Base-by-base conservation (phyloP, 805 yeast species). In the Candida ponderosae region DNA sequence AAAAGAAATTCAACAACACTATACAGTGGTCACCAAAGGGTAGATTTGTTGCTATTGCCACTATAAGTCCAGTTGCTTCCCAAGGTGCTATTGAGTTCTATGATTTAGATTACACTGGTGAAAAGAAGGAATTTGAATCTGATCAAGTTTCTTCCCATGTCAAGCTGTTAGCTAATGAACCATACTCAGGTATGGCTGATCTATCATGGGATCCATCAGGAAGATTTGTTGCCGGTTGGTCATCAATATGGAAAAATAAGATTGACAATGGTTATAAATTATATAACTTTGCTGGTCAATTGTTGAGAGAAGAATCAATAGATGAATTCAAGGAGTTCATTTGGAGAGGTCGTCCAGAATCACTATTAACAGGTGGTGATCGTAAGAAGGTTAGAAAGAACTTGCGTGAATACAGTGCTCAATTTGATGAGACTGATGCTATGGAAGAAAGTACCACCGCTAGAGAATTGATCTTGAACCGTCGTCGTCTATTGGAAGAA, bases 281-380 rank as follows among this genome's bases (percentile, higher is more conserved):
- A 46, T 89, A 71, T 65, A 94, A 88, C 59, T 72, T 85, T 60
- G 80, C 83, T 35, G 99, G 98, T 54, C 71, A 68, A 47, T 48
- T 79, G 46, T 60, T 86, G 42, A 78, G 80, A 49, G 93, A 84
- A 51, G 95, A 89, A 54, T 61, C 72, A 18, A 61, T 85, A 43
- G 93, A 85, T 51, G 83, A 80, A 39, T 87, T 93, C 75, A 84
- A 79, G 65, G 89, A 84, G 44, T 85, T 90, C 54, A 69, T 76
- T 44, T 93, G 99, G 99, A 84, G 99, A 71, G 97, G 97, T 54
- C 81, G 98, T 67, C 98, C 98, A 36, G 76, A 74, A 16, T 72
- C 88, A 2, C 62, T 80, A 46, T 75, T 93, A 56, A 68, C 79
- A 43, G 77, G 80, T 51, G 81, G 77, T 47, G 94, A 86, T 60